Percentiles rank a stretch among this genome's conserved stretches.
phyloP scores from a whole-genome alignment of 140 eudicot species.

The Anethum foeniculum region DNA sequence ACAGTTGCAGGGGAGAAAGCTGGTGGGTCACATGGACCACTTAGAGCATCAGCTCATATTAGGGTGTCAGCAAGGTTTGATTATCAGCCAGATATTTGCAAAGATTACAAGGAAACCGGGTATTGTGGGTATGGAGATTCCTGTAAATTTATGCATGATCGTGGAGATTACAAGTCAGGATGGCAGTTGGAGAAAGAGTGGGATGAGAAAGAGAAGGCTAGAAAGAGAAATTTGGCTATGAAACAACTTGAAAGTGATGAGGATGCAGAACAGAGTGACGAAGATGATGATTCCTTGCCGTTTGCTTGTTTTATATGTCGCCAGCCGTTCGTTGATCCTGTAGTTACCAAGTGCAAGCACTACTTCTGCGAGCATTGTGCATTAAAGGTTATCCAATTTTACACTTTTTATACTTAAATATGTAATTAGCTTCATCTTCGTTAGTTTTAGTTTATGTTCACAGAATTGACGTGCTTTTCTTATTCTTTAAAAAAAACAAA shows the following conservation, averaged over 20 bases:
- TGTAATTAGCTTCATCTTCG: background rate
- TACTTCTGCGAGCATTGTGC: conserved; percentile 98
- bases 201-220: conserved; percentile 82
- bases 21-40: conserved; percentile 93
- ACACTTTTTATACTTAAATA: background rate
- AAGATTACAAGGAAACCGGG: conserved; percentile 95
- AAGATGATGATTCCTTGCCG: conserved; percentile 71
- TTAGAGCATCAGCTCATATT: conserved; percentile 96
- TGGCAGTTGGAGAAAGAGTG: conserved; percentile 97
- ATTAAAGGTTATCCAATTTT: conserved; percentile 45
- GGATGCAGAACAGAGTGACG: conserved; percentile 35
- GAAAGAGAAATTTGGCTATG: conserved; percentile 67
- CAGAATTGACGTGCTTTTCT: background rate
- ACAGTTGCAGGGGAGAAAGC: conserved; percentile 93
- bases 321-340: conserved; percentile 89
- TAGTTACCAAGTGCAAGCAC: conserved; percentile 88
- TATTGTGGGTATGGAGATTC: conserved; percentile 98
- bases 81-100: conserved; percentile 97
- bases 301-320: conserved; percentile 96
- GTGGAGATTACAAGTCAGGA: conserved; percentile 96
- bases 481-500: background rate
- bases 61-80: conserved; percentile 88
- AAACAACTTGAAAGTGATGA: conserved; percentile 47
- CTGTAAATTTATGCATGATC: conserved; percentile 96
- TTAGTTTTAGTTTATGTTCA: background rate